A percentile compares a stretch with the other conserved stretches of the same genome.
Conservation (phyloP, 2,329 filamentous ascomycete species). For the Trichoderma pleuroti region DNA sequence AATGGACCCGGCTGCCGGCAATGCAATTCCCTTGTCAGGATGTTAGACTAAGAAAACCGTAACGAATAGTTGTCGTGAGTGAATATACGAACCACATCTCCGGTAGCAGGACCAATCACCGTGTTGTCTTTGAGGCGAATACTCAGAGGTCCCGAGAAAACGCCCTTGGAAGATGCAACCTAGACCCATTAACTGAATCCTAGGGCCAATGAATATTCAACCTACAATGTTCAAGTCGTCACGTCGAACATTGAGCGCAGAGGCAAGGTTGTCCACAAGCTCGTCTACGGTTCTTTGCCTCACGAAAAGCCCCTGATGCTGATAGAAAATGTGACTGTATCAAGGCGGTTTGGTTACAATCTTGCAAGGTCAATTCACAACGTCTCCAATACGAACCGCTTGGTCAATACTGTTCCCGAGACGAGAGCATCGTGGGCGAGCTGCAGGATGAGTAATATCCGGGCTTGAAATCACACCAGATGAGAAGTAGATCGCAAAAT, state of each 20-base stretch:
- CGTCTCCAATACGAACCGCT: slow-evolving; percentile 47
- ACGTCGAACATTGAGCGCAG: slow-evolving; percentile 62
- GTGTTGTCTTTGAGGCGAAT: slow-evolving; percentile 46
- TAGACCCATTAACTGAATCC: slow-evolving; percentile 32
- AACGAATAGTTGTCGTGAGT: background rate
- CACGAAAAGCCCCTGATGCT: slow-evolving; percentile 67
- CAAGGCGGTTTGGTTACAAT: background rate
- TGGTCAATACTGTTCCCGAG: slow-evolving; percentile 54
- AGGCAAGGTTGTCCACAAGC: slow-evolving; percentile 71
- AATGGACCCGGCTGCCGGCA: slow-evolving; percentile 54
- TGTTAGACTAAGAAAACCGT: slow-evolving; percentile 15
- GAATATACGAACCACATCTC: slow-evolving; percentile 28
- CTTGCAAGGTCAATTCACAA: too few relatives aligned
- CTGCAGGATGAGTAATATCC: slow-evolving; percentile 56
- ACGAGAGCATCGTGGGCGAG: slow-evolving; percentile 57
- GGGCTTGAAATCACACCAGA: slow-evolving; percentile 38
- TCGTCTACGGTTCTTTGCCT: slow-evolving; percentile 66
- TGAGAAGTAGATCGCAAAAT: background rate
- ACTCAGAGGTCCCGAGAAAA: slow-evolving; percentile 58
- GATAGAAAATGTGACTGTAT: slow-evolving; percentile 73
- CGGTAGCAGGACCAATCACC: slow-evolving; percentile 30
- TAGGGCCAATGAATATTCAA: background rate
- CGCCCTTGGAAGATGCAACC: slow-evolving; percentile 71
- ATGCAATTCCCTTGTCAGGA: slow-evolving; percentile 50
- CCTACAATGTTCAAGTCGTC: slow-evolving; percentile 67